phyloP scores from a whole-genome alignment of 345 rosid species.

The Populus pruinosa region DNA sequence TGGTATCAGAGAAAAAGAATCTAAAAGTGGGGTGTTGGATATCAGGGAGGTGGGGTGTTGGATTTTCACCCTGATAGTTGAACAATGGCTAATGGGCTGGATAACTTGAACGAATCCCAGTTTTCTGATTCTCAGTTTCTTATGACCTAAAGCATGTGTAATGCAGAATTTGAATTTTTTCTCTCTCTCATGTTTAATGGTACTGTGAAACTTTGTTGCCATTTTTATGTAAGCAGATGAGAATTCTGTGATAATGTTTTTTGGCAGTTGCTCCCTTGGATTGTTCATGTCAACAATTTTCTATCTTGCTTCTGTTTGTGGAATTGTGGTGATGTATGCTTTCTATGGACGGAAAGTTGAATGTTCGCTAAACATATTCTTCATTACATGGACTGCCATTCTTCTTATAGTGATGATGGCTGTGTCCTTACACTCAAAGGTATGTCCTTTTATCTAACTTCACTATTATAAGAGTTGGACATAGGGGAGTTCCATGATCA shows the following conservation, averaged over 20 bases:
- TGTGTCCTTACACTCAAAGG: conserved; percentile 72
- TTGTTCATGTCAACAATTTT: conserved; percentile 54
- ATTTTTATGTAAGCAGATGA: background rate
- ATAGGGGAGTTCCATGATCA: no score
- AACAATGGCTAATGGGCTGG: no score
- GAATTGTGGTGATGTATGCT: conserved; percentile 52
- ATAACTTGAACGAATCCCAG: no score
- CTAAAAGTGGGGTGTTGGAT: no score
- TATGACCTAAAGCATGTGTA: no score
- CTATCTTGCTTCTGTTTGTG: conserved; percentile 56
- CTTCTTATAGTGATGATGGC: conserved; percentile 68
- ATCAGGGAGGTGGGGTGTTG: no score
- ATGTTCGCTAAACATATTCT: conserved; percentile 74
- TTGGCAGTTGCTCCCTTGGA: conserved; percentile 63
- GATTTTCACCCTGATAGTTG: no score
- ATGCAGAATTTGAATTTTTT: no score
- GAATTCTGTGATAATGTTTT: background rate
- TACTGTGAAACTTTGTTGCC: background rate
- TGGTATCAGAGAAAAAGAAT: no score
- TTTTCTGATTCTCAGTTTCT: no score
- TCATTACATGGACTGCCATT: conserved; percentile 68
- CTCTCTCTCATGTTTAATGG: no score
- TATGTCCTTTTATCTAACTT: conserved; percentile 15
- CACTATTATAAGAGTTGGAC: background rate
- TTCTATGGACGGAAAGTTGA: conserved; percentile 42